Conservation (phyloP, 257 asterid genomes). For the Solanum neorickii region DNA sequence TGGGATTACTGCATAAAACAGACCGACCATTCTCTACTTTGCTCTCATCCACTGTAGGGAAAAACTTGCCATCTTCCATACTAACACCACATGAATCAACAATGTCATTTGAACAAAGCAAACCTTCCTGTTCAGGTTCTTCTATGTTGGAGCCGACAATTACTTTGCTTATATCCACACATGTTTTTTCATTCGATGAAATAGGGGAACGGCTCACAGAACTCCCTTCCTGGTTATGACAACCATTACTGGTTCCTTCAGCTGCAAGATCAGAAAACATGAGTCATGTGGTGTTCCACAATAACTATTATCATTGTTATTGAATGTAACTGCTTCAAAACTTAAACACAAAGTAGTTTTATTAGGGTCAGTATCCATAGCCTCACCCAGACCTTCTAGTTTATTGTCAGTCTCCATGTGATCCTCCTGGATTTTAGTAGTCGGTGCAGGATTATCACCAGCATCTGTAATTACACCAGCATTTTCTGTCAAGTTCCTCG, state of each 20-base stretch:
- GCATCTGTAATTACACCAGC: conserved; percentile 2
- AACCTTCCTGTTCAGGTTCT: conserved; percentile 15
- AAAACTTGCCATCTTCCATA: conserved; percentile 19
- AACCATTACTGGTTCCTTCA: conserved; percentile 11
- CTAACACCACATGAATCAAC: conserved; percentile 17
- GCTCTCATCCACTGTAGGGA: conserved; percentile 12
- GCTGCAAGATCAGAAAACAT: conserved; percentile 1
- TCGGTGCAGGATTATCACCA: conserved; percentile 1
- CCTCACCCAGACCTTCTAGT: conserved; percentile 9
- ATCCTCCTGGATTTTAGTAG: conserved; percentile 13
- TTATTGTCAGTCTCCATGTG: conserved; percentile 1
- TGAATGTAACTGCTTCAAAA: conserved; percentile 8
- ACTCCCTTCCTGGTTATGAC: conserved; percentile 8
- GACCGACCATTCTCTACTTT: conserved; percentile 13
- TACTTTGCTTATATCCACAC: neutral
- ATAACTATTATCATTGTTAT: neutral
- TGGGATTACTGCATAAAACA: conserved; percentile 20
- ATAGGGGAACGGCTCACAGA: conserved; percentile 9
- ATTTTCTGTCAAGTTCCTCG: conserved; percentile 7
- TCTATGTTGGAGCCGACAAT: conserved; percentile 9
- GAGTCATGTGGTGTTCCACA: conserved; percentile 3
- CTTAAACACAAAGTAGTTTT: conserved; percentile 8
- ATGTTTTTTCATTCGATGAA: conserved; percentile 13
- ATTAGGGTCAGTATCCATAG: conserved; percentile 6
- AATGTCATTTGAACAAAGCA: conserved; percentile 13